Evolutionary conservation across 257 asterid genomes (phyloP), one percentile per base, ranked within the genome.

Genomic region (Solanum piurae): DNA sequence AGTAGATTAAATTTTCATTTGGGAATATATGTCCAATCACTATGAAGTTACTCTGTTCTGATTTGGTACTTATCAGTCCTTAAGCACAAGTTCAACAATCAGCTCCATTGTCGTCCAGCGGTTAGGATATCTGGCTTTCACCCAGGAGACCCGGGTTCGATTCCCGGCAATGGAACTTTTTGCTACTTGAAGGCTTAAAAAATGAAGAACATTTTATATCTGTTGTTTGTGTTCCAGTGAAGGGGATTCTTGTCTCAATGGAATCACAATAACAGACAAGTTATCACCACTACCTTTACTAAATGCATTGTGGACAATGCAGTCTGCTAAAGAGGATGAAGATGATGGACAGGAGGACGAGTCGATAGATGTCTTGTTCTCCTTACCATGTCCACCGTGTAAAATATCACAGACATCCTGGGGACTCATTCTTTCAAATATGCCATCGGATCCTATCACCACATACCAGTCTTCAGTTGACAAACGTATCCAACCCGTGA

Each of bases 91-190:
- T 55, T 18, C n/a, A 55, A 18, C 11, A 55, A 18, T 2, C 10
- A 55, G n/a, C n/a, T 55, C 64, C 25, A 7, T 55, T 55, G 68
- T 93, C 95, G 95, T 94, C 98, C 96, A 93, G 95, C 92, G 98
- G 98, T 95, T 91, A 95, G 99, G 99, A 94, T 95, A 94, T 94
- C 96, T 95, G 98, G 98, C 98, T 95, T 95, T 94, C 98, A 93
- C 97, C 98, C 94, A 93, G 95, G 96, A 73, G 98, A 95, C 98
- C 98, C 96, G 96, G 97, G 97, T 96, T 94, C 98, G 90, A 94
- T 92, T 96, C 98, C 98, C 97, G 95, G 97, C 94, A 93, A 91
- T 90, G 96, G 98, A 95, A 93, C 0, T 83, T 83, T 79, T 46
- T 44, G 38, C 5, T 42, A 25, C n/a, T 77, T 42, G 64, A 25